phyloP scores from a whole-genome alignment of 2,329 filamentous ascomycete species.

The Septoria linicola region DNA sequence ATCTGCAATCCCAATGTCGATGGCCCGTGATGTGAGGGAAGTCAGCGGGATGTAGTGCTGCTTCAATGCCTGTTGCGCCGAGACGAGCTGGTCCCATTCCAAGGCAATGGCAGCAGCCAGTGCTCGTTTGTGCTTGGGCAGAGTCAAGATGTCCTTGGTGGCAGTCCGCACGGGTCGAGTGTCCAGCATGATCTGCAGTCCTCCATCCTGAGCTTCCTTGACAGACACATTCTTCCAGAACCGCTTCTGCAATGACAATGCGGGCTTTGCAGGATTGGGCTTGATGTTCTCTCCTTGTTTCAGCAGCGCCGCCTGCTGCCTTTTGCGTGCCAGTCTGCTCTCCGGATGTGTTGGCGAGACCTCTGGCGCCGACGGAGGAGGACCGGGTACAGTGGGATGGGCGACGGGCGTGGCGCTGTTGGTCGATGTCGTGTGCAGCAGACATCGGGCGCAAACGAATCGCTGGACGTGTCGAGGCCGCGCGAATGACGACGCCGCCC shows the following conservation, averaged over 20 bases:
- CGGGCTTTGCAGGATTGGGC: conserved; percentile 46
- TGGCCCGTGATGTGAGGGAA: conserved; percentile 75
- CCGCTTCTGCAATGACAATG: conserved; percentile 61
- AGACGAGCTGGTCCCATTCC: conserved; percentile 87
- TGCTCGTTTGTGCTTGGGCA: conserved; percentile 74
- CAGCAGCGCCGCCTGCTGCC: conserved; percentile 52
- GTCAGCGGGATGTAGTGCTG: conserved; percentile 89
- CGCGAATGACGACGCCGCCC: conserved; percentile 36
- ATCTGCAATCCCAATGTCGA: conserved; percentile 76
- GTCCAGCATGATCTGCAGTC: conserved; percentile 72
- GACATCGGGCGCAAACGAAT: conserved; percentile 36
- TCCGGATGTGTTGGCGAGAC: conserved; percentile 50
- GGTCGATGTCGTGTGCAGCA: conserved; percentile 46
- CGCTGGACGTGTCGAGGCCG: conserved; percentile 24
- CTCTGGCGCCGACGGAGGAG: conserved; percentile 58
- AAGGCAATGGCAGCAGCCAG: conserved; percentile 82
- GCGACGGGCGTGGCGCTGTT: conserved; percentile 57
- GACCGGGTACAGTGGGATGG: conserved; percentile 57
- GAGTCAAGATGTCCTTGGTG: conserved; percentile 66
- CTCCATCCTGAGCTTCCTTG: conserved; percentile 60
- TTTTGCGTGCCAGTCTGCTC: conserved; percentile 50
- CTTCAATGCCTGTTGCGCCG: conserved; percentile 78
- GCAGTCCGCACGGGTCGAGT: conserved; percentile 73
- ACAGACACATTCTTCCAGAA: conserved; percentile 89
- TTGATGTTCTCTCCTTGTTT: conserved; percentile 47